Conservation (phyloP, 1,284 basidiomycete genomes). For the Cryptococcus hybrid region DNA sequence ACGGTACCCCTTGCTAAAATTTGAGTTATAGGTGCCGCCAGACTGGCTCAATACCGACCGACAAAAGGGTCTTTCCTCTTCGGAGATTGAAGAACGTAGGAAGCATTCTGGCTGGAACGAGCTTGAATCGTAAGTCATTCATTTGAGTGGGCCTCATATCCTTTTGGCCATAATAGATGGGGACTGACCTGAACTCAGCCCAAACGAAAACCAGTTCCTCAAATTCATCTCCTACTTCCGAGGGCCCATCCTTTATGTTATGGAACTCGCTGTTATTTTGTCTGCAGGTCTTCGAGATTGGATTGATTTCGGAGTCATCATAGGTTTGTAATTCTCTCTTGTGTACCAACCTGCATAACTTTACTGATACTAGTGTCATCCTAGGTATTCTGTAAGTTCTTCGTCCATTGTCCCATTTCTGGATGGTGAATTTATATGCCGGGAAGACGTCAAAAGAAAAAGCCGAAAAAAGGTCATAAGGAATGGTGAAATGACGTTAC, state of each 20-base stretch:
- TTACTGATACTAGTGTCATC: too few relatives aligned
- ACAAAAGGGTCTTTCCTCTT: slow-evolving; percentile 50
- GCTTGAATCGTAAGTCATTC: slow-evolving; percentile 50
- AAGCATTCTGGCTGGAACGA: slow-evolving; percentile 54
- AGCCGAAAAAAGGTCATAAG: too few relatives aligned
- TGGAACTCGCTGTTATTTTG: slow-evolving; percentile 59
- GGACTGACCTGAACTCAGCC: slow-evolving; percentile 26
- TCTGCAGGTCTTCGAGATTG: slow-evolving; percentile 58
- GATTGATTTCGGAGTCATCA: slow-evolving; percentile 60
- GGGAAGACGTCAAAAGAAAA: too few relatives aligned
- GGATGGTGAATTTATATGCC: too few relatives aligned
- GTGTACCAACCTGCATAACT: neutral
- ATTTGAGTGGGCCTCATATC: slow-evolving; percentile 25
- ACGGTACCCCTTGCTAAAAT: neutral
- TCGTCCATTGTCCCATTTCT: too few relatives aligned
- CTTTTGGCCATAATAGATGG: slow-evolving; percentile 8
- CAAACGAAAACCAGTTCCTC: slow-evolving; percentile 54
- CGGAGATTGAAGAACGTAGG: slow-evolving; percentile 49
- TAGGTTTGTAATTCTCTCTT: slow-evolving; percentile 30
- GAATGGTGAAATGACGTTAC: too few relatives aligned
- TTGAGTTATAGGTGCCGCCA: slow-evolving; percentile 36
- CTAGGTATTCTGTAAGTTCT: too few relatives aligned
- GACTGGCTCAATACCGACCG: slow-evolving; percentile 56
- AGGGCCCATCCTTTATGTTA: slow-evolving; percentile 58
- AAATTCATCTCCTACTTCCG: slow-evolving; percentile 56